Evolutionary conservation across 148 eudicot species (phyloP).

Genomic region (Heliosperma pusillum): DNA sequence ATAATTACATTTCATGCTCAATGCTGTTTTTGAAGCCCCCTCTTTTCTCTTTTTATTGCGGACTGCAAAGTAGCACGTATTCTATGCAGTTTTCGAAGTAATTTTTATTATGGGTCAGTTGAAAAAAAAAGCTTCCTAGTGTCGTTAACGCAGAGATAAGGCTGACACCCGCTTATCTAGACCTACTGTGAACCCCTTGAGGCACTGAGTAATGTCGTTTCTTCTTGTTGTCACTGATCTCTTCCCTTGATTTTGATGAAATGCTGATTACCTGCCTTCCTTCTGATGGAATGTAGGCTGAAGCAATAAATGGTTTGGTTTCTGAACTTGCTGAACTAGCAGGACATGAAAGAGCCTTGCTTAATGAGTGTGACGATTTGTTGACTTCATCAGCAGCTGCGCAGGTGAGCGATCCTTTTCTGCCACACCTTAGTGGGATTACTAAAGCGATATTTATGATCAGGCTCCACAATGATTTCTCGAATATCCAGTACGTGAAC

Average conservation of each 20-base stretch:
- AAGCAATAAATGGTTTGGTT: conserved; percentile 62
- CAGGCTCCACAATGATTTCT: too few relatives aligned
- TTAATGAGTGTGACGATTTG: conserved; percentile 68
- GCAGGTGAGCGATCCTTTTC: conserved; percentile 50
- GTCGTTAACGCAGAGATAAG: too few relatives aligned
- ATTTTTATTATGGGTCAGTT: too few relatives aligned
- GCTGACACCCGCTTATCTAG: too few relatives aligned
- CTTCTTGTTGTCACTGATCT: background rate
- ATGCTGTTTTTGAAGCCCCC: background rate
- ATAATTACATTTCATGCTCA: background rate
- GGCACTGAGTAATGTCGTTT: too few relatives aligned
- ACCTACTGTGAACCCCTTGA: too few relatives aligned
- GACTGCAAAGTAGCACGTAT: too few relatives aligned
- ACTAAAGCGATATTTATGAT: background rate
- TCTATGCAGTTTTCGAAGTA: too few relatives aligned
- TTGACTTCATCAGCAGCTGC: conserved; percentile 59
- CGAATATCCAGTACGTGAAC: background rate
- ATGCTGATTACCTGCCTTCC: conserved; percentile 16
- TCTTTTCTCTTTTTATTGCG: too few relatives aligned
- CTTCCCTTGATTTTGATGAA: background rate
- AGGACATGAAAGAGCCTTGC: conserved; percentile 71
- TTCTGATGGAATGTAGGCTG: conserved; percentile 46
- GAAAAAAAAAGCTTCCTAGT: too few relatives aligned
- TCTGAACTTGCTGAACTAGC: conserved; percentile 76
- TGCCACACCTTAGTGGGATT: background rate